These are phyloP conservation scores for Hypoxylon intermedium DNA, from an alignment of 495 filamentous ascomycete genomes.

Conservation along the genomic window DNA sequence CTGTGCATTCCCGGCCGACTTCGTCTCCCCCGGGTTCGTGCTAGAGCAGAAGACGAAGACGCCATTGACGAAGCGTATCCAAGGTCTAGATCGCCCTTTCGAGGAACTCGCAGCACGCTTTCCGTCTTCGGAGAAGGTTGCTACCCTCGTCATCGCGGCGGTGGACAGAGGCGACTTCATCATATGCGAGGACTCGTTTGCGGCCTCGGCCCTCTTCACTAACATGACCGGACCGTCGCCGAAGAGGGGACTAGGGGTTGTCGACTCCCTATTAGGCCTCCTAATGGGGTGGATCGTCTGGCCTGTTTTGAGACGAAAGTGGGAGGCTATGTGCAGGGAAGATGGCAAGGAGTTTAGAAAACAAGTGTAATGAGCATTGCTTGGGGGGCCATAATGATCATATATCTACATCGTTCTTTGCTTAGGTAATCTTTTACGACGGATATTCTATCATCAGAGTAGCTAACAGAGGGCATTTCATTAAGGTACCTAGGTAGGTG, in stretches of 20 bases:
- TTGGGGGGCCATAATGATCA: neutral
- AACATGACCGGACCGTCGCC: conserved; percentile 39
- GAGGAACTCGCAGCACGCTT: conserved; percentile 17
- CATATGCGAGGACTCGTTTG: conserved; percentile 31
- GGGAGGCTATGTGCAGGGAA: conserved; percentile 32
- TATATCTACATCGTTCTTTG: too few species aligned
- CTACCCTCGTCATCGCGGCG: conserved; percentile 25
- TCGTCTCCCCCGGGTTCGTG: conserved; percentile 46
- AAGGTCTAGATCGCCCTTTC: conserved; percentile 33
- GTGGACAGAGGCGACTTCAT: conserved; percentile 32
- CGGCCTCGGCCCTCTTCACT: conserved; percentile 31
- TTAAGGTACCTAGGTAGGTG: too few species aligned
- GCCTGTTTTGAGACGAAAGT: conserved; percentile 27
- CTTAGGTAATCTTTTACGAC: too few species aligned
- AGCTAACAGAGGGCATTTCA: too few species aligned
- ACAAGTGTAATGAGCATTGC: neutral
- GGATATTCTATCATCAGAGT: too few species aligned
- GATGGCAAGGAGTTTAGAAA: conserved; percentile 24
- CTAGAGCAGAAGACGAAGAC: conserved; percentile 48
- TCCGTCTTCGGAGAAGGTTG: conserved; percentile 22
- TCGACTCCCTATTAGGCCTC: conserved; percentile 28
- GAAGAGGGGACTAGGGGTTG: conserved; percentile 33
- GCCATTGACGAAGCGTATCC: conserved; percentile 46
- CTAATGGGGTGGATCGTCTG: conserved; percentile 32
- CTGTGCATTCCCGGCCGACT: conserved; percentile 41